These are phyloP conservation scores for Hordeum marinum DNA, from an alignment of 176 grass and related monocot genomes.

Conservation along the genomic window DNA sequence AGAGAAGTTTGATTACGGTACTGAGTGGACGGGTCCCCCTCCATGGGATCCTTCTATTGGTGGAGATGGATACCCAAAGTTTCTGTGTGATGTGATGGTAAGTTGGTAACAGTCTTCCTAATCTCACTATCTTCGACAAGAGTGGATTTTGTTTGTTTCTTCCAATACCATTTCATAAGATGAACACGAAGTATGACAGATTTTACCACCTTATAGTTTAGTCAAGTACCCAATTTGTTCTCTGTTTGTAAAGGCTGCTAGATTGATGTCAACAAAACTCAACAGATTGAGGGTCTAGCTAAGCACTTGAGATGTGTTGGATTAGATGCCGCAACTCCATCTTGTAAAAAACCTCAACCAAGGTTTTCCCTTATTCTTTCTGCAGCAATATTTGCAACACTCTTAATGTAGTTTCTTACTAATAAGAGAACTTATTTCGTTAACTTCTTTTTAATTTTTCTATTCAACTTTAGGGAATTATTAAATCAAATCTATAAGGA, in stretches of 20 bases:
- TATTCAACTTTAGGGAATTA: slow-evolving; percentile 57
- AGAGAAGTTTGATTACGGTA: slow-evolving; percentile 35
- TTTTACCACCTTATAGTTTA: not conserved
- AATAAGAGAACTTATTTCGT: not conserved
- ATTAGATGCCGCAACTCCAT: slow-evolving; percentile 81
- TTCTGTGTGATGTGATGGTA: slow-evolving; percentile 99
- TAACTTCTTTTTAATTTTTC: not conserved
- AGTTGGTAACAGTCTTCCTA: slow-evolving; percentile 57
- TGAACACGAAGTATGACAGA: not conserved
- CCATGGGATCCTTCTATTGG: slow-evolving; percentile 81
- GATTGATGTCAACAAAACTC: slow-evolving; percentile 15
- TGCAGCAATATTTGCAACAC: not conserved
- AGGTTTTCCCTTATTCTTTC: slow-evolving; percentile 44
- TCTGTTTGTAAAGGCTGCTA: not conserved
- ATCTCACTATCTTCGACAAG: not conserved
- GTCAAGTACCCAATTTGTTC: not conserved
- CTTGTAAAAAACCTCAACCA: slow-evolving; percentile 78
- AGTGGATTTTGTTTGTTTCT: not conserved
- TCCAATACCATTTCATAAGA: not conserved
- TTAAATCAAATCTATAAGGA: slow-evolving; percentile 89
- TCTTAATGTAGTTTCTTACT: slow-evolving; percentile 9
- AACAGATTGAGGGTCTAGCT: slow-evolving; percentile 89
- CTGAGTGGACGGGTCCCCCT: slow-evolving; percentile 73
- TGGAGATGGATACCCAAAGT: slow-evolving; percentile 76
- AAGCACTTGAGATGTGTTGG: slow-evolving; percentile 96